Base-by-base conservation (phyloP, 768 basidiomycete genomes). In the Suillus paluster region DNA sequence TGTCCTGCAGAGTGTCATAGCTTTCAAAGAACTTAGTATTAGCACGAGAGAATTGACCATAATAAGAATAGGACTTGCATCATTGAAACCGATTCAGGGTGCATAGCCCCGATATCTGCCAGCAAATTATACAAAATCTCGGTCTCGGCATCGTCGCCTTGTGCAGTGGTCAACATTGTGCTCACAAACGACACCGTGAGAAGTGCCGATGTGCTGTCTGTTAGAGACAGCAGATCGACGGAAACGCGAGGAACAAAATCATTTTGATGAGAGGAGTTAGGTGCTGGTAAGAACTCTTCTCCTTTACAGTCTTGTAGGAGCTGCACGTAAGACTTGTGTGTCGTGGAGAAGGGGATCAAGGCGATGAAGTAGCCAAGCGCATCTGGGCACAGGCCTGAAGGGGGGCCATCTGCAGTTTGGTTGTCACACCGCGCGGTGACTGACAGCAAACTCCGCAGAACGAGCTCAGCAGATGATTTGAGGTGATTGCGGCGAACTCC, bases 351-450 rank as follows among this genome's bases (percentile, higher is more conserved):
- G 3, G 93, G 88, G 1, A 96, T 75, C 21, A 94, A 78, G 14
- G 92, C 90, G 41, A 96, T 73, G 76, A 94, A 91, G 73, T 92
- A 94, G 11, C 90, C 91, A 21, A 93, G 74, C 1, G 84, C 84
- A 57, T 93, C 88, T 0, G 81, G 75, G 52, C 78, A 79, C 27
- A 90, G 76, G n/a, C 78, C 75, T 8, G 81, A 74, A 33, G 77
- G 72, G 59, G 77, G 73, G 8, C 78, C 82, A 63, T 83, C 79
- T 30, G 75, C 72, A 55, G 58, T 66, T 63, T 67, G 71, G 64
- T 68, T 60, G 48, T 78, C 70, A 21, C 81, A 77, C 23, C 80
- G 77, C 56, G 86, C 80, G 38, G 90, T 89, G 42, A 91, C 83
- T 34, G 78, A 74, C 14, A 94, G 77, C 19, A 94, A 77, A 33